Conservation (phyloP, 2,329 filamentous ascomycete species). For the Talaromyces sp. region DNA sequence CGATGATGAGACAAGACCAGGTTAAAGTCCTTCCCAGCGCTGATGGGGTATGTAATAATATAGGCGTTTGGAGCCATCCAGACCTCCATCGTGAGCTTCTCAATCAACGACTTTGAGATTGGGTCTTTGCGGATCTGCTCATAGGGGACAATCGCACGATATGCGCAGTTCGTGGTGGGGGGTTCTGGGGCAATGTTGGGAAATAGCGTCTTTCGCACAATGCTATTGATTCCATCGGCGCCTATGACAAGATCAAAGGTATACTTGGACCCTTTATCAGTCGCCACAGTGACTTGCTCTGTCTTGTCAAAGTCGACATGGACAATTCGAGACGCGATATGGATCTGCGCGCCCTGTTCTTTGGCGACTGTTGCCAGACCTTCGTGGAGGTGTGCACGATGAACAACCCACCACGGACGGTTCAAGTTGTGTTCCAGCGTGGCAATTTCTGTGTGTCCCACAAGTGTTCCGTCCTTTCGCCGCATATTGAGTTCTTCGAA, state of each 20-base stretch:
- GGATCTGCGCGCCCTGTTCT: slow-evolving; percentile 31
- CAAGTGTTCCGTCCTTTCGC: slow-evolving; percentile 31
- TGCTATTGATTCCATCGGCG: slow-evolving; percentile 38
- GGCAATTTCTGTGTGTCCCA: slow-evolving; percentile 32
- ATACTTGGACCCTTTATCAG: slow-evolving; percentile 21
- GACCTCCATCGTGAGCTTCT: slow-evolving; percentile 40
- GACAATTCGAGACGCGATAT: slow-evolving; percentile 32
- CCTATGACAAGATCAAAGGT: slow-evolving; percentile 34
- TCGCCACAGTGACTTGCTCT: slow-evolving; percentile 24
- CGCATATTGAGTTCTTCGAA: slow-evolving; percentile 37
- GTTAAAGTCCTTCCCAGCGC: slow-evolving; percentile 40
- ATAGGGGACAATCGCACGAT: slow-evolving; percentile 41
- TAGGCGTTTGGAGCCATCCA: slow-evolving; percentile 34
- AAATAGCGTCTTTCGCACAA: slow-evolving; percentile 34
- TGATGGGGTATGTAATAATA: slow-evolving; percentile 44
- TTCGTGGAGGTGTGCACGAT: slow-evolving; percentile 43
- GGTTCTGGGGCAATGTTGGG: slow-evolving; percentile 36
- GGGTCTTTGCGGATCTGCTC: slow-evolving; percentile 39
- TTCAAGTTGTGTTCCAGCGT: slow-evolving; percentile 26
- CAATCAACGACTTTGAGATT: slow-evolving; percentile 31
- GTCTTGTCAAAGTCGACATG: slow-evolving; percentile 22
- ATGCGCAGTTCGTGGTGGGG: slow-evolving; percentile 40
- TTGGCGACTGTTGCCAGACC: slow-evolving; percentile 37
- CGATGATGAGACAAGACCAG: slow-evolving; percentile 41
- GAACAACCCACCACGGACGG: slow-evolving; percentile 43